Percentiles rank a stretch among this genome's conserved stretches.
phyloP scores from a whole-genome alignment of 2,329 filamentous ascomycete genomes.

The Beauveria asiatica region DNA sequence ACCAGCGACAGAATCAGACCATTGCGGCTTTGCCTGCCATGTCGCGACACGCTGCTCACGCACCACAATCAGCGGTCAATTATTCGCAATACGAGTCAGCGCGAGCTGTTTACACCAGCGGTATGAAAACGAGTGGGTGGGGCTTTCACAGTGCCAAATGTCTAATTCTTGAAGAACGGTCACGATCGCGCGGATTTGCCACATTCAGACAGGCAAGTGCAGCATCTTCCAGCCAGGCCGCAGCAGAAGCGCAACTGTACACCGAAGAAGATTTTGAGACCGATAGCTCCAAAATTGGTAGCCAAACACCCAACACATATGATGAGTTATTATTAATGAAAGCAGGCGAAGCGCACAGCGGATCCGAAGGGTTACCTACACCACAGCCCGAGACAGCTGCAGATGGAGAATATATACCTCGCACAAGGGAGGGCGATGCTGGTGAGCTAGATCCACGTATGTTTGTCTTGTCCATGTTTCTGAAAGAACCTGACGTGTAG shows the following conservation, averaged over 20 bases:
- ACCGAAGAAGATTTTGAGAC: neutral
- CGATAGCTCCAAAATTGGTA: neutral
- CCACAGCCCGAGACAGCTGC: neutral
- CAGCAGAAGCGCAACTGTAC: neutral
- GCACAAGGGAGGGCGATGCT: neutral
- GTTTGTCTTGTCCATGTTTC: conserved; percentile 4
- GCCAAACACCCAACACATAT: neutral
- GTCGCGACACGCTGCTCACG: neutral
- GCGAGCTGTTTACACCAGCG: neutral
- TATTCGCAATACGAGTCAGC: conserved; percentile 1
- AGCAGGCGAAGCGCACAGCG: neutral
- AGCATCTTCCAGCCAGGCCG: conserved; percentile 2
- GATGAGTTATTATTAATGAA: neutral
- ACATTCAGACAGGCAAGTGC: neutral
- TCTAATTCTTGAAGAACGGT: neutral
- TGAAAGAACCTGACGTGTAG: neutral
- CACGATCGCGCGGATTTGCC: neutral
- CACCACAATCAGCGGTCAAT: neutral
- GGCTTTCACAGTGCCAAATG: no score
- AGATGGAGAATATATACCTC: conserved; percentile 4
- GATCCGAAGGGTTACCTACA: conserved; percentile 5
- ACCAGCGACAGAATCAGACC: neutral
- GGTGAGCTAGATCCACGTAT: conserved; percentile 30
- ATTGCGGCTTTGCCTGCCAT: neutral
- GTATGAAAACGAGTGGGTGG: neutral